phyloP scores from a whole-genome alignment of 495 filamentous ascomycete genomes.

The Neurospora africana region DNA sequence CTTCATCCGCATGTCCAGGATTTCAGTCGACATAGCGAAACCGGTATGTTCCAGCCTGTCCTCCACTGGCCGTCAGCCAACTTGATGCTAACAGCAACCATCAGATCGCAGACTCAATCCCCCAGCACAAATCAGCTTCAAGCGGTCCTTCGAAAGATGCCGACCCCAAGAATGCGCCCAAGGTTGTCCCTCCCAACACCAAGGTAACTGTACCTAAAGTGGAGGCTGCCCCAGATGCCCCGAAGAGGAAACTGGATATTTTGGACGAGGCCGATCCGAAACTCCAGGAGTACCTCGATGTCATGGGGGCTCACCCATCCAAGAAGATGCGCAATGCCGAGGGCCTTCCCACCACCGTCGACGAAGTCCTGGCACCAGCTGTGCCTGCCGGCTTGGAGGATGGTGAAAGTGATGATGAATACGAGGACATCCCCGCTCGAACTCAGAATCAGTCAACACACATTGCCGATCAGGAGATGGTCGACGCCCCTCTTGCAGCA shows the following conservation, averaged over 20 bases:
- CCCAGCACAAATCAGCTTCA: constrained; percentile 6
- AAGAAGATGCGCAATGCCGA: constrained; percentile 20
- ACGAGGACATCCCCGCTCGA: constrained; percentile 43
- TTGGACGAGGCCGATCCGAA: constrained; percentile 55
- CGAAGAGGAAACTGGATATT: constrained; percentile 45
- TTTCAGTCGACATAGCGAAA: constrained; percentile 80
- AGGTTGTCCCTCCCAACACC: constrained; percentile 1
- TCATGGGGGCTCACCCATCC: constrained; percentile 46
- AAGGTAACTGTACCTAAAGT: constrained; percentile 8
- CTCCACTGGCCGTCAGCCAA: background rate
- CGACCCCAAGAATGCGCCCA: constrained; percentile 1
- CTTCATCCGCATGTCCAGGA: constrained; percentile 95
- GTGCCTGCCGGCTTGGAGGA: constrained; percentile 36
- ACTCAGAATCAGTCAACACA: constrained; percentile 29
- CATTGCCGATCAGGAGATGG: constrained; percentile 6
- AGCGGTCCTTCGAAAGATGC: constrained; percentile 3
- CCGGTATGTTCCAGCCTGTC: constrained; percentile 47
- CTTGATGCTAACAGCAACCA: background rate
- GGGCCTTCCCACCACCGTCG: constrained; percentile 4
- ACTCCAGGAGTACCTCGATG: constrained; percentile 74
- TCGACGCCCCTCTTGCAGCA: constrained; percentile 1
- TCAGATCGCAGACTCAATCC: constrained; percentile 16
- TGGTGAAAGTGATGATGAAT: constrained; percentile 54
- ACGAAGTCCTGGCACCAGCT: constrained; percentile 18
- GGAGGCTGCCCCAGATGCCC: constrained; percentile 11